Evolutionary conservation across 2,329 filamentous ascomycete species (phyloP), one percentile per base, ranked within the genome.

Genomic region (Diaporthe batatas): DNA sequence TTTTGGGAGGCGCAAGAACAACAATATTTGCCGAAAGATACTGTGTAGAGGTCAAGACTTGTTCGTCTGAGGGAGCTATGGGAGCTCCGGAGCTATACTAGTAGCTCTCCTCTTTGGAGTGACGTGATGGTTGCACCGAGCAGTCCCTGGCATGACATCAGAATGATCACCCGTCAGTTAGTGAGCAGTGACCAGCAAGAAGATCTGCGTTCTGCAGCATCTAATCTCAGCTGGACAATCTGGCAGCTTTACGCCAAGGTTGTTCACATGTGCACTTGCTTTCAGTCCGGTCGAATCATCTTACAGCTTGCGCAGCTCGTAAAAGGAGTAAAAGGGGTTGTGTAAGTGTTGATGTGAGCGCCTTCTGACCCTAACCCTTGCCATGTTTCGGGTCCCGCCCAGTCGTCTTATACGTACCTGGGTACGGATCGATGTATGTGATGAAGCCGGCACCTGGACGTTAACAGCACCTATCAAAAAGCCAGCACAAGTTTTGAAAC

Each of bases 71-170:
- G 34, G 51, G 39, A 49, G 42, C 58, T 34, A 1, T 7, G 16
- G 65, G 55, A 59, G 72, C 68, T 55, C n/a, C 4, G 14, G n/a
- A 70, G 47, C 67, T 69, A 7, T 32, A n/a, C n/a, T n/a, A n/a
- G n/a, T n/a, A 62, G 68, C 34, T 70, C 44, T 51, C n/a, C 47
- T 51, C 47, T 32, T 7, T 12, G n/a, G 29, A 58, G 72, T 73
- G 72, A 73, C 72, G 72, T 73, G 53, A 71, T 73, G 71, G 57
- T 39, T 58, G 53, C 14, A 51, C 32, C 39, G n/a, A 64, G 23
- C 53, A 12, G 58, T 57, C 21, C 25, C 42, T 59, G 32, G 70
- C 58, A 64, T 70, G 68, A 74, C 70, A 74, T 74, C 73, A 74
- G 65, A 59, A 74, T 74, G 73, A 74, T 68, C 65, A 21, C 10